Percentiles rank a stretch among this genome's conserved stretches.
Conservation (phyloP, 108 stramenopile species). For the Asterionellopsis glacialis region DNA sequence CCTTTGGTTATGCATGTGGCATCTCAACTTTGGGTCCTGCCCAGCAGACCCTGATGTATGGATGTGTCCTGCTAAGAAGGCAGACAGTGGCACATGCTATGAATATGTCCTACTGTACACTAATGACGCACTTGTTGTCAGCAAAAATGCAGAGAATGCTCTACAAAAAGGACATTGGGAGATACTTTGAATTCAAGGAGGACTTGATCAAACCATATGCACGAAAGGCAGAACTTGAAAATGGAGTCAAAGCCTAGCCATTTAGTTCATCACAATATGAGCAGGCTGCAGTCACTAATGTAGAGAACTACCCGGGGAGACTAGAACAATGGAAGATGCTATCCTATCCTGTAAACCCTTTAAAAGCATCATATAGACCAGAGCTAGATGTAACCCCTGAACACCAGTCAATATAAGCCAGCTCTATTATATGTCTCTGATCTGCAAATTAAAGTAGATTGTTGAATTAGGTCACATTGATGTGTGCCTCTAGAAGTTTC, state of each 20-base stretch:
- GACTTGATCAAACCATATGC: background rate
- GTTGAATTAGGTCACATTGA: too few relatives aligned
- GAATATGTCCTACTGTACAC: constrained; percentile 25
- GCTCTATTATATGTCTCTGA: too few relatives aligned
- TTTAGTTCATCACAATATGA: background rate
- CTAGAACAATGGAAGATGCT: background rate
- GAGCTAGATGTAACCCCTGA: constrained; percentile 23
- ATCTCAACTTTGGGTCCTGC: background rate
- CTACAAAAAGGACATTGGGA: background rate
- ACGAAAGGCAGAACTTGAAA: too few relatives aligned
- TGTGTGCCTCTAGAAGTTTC: too few relatives aligned
- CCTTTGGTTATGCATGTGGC: background rate
- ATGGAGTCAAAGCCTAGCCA: background rate
- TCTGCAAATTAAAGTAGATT: too few relatives aligned
- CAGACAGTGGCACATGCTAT: constrained; percentile 15
- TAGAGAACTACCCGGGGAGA: background rate
- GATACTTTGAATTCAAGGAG: background rate
- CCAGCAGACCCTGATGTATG: constrained; percentile 33
- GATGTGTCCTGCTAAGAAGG: constrained; percentile 5
- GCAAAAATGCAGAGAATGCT: constrained; percentile 1
- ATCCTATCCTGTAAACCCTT: background rate
- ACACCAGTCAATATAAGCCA: too few relatives aligned
- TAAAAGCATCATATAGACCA: constrained; percentile 20
- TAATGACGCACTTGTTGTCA: constrained; percentile 15
- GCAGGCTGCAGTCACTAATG: background rate